Percentiles rank a stretch among this genome's conserved stretches.
Conservation (phyloP, 2,329 filamentous ascomycete species). For the Diaporthe ilicicola region DNA sequence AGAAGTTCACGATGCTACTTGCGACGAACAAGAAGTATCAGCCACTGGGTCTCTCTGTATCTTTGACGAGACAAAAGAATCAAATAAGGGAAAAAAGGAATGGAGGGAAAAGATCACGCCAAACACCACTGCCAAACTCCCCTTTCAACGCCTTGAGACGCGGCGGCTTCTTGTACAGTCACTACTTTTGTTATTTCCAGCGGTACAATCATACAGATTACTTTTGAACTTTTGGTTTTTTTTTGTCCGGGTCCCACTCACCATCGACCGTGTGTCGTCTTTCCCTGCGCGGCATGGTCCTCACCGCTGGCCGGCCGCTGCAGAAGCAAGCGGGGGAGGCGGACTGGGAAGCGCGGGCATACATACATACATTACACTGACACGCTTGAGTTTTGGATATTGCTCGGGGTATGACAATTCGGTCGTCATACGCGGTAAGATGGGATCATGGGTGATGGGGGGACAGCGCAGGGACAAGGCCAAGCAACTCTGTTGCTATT, state of each 20-base stretch:
- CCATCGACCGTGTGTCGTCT: background rate
- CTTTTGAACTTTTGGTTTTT: background rate
- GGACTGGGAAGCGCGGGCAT: background rate
- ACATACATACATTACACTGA: conserved; percentile 6
- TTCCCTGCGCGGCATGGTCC: background rate
- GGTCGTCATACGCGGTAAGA: background rate
- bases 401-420: background rate
- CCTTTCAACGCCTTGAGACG: background rate
- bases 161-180: conserved; percentile 29
- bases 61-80: conserved; percentile 5
- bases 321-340: background rate
- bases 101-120: conserved; percentile 3
- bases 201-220: conserved; percentile 14
- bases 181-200: conserved; percentile 15
- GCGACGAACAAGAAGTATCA: conserved; percentile 24
- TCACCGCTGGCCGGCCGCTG: background rate
- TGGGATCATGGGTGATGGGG: conserved; percentile 5
- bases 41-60: conserved; percentile 22
- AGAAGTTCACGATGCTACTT: conserved; percentile 21
- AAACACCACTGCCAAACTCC: conserved; percentile 1
- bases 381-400: conserved; percentile 18
- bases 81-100: conserved; percentile 2
- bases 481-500: background rate
- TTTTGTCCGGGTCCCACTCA: background rate
- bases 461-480: background rate